Percentiles rank a stretch among this genome's conserved stretches.
Evolutionary conservation across 1,139 yeast species (phyloP).

Genomic region (Blastobotrys indianensis): DNA sequence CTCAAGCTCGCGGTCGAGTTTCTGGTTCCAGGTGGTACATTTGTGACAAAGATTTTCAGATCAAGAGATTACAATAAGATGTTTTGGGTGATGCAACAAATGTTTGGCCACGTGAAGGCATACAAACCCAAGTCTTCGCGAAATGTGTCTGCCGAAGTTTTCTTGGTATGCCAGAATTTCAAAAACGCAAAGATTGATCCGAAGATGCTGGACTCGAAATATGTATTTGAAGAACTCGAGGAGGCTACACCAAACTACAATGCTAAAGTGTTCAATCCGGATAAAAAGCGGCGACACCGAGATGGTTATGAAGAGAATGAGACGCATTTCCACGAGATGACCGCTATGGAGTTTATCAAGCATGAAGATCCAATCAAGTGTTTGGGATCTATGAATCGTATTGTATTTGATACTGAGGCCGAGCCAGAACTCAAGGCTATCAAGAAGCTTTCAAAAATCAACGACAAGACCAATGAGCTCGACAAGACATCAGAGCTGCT

Average conservation of each 20-base stretch:
- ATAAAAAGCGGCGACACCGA: conserved; percentile 82
- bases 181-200: conserved; percentile 94
- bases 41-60: conserved; percentile 92
- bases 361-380: conserved; percentile 79
- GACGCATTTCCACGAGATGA: conserved; percentile 64
- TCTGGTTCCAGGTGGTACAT: conserved; percentile 87
- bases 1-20: conserved; percentile 93
- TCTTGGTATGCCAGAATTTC: conserved; percentile 92
- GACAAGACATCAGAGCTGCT: conserved; percentile 71
- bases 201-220: conserved; percentile 80
- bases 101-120: conserved; percentile 94
- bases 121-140: conserved; percentile 98
- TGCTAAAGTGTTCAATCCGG: conserved; percentile 91
- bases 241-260: conserved; percentile 71
- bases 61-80: conserved; percentile 95
- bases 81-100: conserved; percentile 95
- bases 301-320: conserved; percentile 98
- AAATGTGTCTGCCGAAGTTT: conserved; percentile 97
- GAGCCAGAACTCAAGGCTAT: conserved; percentile 70
- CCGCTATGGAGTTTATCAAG: conserved; percentile 72
- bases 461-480: too few species aligned
- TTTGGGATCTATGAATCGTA: conserved; percentile 54
- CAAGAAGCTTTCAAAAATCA: conserved; percentile 48
- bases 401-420: conserved; percentile 47
- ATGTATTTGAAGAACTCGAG: conserved; percentile 83